Evolutionary conservation across 495 filamentous ascomycete species (phyloP).

Genomic region (Xylona heveae): DNA sequence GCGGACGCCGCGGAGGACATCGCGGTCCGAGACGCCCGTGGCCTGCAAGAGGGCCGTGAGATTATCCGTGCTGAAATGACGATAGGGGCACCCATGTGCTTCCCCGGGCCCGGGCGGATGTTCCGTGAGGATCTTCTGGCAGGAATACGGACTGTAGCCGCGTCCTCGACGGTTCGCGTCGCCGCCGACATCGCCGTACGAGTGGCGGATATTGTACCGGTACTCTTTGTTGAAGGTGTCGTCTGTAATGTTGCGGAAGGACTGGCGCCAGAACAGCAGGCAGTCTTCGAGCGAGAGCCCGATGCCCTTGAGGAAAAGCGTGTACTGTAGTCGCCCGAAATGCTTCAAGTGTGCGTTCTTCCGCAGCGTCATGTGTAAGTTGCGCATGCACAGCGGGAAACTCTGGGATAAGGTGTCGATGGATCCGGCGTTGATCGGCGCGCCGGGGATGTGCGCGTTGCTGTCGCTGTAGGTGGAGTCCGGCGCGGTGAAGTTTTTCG

Average conservation of each 20-base stretch:
- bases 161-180: slow-evolving; percentile 67
- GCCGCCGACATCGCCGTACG: slow-evolving; percentile 87
- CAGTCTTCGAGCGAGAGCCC: slow-evolving; percentile 80
- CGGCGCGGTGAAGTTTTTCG: slow-evolving; percentile 78
- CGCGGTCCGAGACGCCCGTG: slow-evolving; percentile 56
- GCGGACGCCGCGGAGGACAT: slow-evolving; percentile 56
- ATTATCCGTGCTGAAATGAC: slow-evolving; percentile 79
- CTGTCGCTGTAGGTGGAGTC: slow-evolving; percentile 36
- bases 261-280: slow-evolving; percentile 80
- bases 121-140: slow-evolving; percentile 84
- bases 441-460: slow-evolving; percentile 31
- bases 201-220: slow-evolving; percentile 85
- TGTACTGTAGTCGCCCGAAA: slow-evolving; percentile 85
- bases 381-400: slow-evolving; percentile 89
- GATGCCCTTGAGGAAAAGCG: slow-evolving; percentile 92
- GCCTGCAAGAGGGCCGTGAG: slow-evolving; percentile 48
- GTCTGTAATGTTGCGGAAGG: slow-evolving; percentile 67
- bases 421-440: slow-evolving; percentile 53
- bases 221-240: slow-evolving; percentile 92
- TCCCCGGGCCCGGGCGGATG: slow-evolving; percentile 66
- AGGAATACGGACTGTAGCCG: slow-evolving; percentile 77
- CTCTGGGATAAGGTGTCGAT: slow-evolving; percentile 67
- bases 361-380: slow-evolving; percentile 64
- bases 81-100: slow-evolving; percentile 84
- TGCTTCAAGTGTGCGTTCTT: slow-evolving; percentile 82